Evolutionary conservation across 768 basidiomycete species (phyloP).

Genomic region (Amanita fuliginea): DNA sequence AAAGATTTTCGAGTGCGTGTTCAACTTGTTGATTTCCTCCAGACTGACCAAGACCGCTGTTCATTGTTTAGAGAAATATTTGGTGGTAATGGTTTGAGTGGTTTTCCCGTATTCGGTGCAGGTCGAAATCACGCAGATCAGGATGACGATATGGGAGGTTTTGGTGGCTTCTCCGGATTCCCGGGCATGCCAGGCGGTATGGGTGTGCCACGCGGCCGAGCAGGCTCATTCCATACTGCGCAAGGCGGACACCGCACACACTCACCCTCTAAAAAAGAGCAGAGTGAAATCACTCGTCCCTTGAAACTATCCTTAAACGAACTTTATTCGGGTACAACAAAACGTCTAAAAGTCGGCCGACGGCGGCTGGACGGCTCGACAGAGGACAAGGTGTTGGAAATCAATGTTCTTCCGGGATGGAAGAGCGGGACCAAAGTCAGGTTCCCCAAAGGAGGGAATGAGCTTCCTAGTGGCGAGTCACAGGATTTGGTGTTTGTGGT

Average conservation of each 20-base stretch:
- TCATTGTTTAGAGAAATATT: slow-evolving; percentile 46
- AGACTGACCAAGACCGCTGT: background rate
- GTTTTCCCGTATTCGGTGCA: slow-evolving; percentile 17
- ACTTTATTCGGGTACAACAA: slow-evolving; percentile 74
- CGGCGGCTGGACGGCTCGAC: slow-evolving; percentile 57
- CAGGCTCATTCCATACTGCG: background rate
- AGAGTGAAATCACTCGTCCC: slow-evolving; percentile 64
- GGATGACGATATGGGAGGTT: slow-evolving; percentile 38
- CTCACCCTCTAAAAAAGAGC: slow-evolving; percentile 21
- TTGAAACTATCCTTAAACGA: slow-evolving; percentile 82
- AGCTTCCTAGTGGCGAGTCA: slow-evolving; percentile 48
- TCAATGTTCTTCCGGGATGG: slow-evolving; percentile 81
- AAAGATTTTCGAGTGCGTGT: slow-evolving; percentile 78
- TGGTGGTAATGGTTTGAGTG: slow-evolving; percentile 28
- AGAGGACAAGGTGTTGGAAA: slow-evolving; percentile 82
- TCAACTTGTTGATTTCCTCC: background rate
- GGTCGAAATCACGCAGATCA: slow-evolving; percentile 19
- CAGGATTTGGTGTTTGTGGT: slow-evolving; percentile 95
- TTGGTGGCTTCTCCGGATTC: slow-evolving; percentile 16
- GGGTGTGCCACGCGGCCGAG: slow-evolving; percentile 8
- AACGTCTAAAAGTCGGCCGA: slow-evolving; percentile 81
- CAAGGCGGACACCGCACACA: slow-evolving; percentile 11
- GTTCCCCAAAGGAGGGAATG: slow-evolving; percentile 82
- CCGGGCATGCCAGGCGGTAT: slow-evolving; percentile 23
- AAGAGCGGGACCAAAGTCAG: slow-evolving; percentile 93